Base-by-base conservation (phyloP, 306 rosid species). In the Glycine tomentella region DNA sequence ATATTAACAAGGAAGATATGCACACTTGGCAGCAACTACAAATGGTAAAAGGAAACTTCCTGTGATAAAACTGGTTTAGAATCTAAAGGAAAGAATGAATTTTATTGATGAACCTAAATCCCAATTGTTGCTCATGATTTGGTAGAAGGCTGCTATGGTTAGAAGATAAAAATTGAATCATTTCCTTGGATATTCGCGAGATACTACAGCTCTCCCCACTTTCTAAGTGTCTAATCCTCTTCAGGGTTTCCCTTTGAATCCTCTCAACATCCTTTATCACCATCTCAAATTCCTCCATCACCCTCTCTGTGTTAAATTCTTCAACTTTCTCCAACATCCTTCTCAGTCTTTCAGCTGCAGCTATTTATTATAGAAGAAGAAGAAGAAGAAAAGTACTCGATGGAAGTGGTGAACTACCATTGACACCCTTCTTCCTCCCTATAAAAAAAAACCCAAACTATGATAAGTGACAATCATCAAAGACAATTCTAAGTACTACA, bases 281-380 rank as follows among this genome's bases (percentile, higher is more conserved):
- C n/a, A 80, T 88, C 80, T 96, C 98, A 63, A 96, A 96, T 71
- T 93, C 87, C 57, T 92, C 91, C 1, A 93, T 84, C 77, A 87
- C 89, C 71, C 80, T 90, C 33, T 96, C 94, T 85, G 81, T 83
- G 84, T 86, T 63, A 42, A 96, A 87, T 9, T 57, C 90, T 75
- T 83, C 98, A 80, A 88, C 84, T 84, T 79, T 92, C 78, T 91
- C 97, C 31, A 87, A 71, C 99, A 93, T 96, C n/a, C 83, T 42
- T 90, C 84, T 73, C 79, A 36, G 55, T 42, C 76, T 81, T 63
- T 84, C 75, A 73, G 20, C 55, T 74, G 50, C 77, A 66, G 53
- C 75, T 73, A 80, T n/a, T n/a, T n/a, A n/a, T 25, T 56, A 36
- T 34, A 57, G 64, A 48, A 44, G 11, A 45, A 50, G n/a, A n/a